These are phyloP conservation scores for Mariannaea elegans DNA, from an alignment of 2,329 filamentous ascomycete species.

Conservation along the genomic window DNA sequence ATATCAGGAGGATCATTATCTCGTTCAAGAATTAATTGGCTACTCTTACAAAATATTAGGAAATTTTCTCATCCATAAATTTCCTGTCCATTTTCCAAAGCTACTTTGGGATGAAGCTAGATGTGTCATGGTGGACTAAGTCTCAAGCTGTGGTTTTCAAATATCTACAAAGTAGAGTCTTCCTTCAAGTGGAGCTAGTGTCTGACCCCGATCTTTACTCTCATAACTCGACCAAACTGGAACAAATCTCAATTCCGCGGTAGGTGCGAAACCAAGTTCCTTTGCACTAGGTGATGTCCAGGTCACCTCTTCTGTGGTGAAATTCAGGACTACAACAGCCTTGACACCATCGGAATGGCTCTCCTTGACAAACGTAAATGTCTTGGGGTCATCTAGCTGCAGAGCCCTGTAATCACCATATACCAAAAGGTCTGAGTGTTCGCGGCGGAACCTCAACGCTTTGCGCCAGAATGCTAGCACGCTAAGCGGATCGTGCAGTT, in stretches of 20 bases:
- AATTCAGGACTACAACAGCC: constrained; percentile 45
- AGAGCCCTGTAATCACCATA: constrained; percentile 47
- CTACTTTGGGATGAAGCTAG: no score
- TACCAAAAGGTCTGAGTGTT: constrained; percentile 45
- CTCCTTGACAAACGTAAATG: constrained; percentile 45
- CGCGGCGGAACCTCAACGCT: constrained; percentile 40
- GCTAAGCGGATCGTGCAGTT: constrained; percentile 53
- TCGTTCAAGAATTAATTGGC: not conserved
- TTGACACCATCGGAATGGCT: constrained; percentile 31
- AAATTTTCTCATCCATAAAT: no score
- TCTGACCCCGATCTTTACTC: constrained; percentile 25
- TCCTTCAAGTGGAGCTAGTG: constrained; percentile 44
- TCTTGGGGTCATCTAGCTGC: constrained; percentile 32
- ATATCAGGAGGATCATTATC: no score
- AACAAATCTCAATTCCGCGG: constrained; percentile 28
- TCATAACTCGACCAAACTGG: constrained; percentile 41
- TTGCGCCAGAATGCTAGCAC: constrained; percentile 46
- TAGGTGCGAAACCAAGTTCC: constrained; percentile 33
- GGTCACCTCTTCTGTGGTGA: constrained; percentile 40
- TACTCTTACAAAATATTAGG: no score
- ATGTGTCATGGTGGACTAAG: no score
- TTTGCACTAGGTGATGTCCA: constrained; percentile 30
- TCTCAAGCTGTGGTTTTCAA: no score
- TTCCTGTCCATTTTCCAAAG: no score
- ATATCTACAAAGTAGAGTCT: constrained; percentile 39